A percentile compares a stretch with the other conserved stretches of the same genome.
phyloP scores from a whole-genome alignment of 257 asterid species.

The Plectranthus barbatus region DNA sequence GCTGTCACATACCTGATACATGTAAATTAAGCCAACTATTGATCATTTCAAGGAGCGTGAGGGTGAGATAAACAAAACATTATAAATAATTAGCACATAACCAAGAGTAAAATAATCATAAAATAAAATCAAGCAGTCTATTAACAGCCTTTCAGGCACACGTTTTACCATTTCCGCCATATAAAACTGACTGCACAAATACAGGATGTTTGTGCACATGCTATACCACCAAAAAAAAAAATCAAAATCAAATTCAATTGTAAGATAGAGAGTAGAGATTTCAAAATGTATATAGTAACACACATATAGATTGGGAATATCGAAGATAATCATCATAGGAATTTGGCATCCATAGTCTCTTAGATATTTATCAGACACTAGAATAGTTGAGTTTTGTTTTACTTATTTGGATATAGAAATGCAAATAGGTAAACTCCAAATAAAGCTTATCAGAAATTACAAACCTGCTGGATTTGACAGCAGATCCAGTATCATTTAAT shows the following conservation, averaged over 20 bases:
- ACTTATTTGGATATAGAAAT: neutral
- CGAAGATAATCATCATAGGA: neutral
- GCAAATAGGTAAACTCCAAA: slow-evolving; percentile 1
- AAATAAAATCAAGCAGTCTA: neutral
- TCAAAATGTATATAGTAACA: neutral
- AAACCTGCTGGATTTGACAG: slow-evolving; percentile 97
- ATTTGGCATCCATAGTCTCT: neutral
- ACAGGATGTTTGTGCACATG: neutral
- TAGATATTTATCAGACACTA: neutral
- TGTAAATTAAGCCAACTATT: slow-evolving; percentile 16
- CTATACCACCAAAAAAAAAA: neutral
- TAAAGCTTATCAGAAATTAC: neutral
- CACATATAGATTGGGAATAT: neutral
- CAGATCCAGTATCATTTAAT: slow-evolving; percentile 88
- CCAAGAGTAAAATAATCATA: neutral
- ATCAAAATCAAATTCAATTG: neutral
- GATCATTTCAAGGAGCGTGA: neutral
- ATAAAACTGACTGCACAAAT: neutral
- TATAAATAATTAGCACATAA: neutral
- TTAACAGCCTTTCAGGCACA: neutral
- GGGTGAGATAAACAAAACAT: neutral
- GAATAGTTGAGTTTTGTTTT: neutral
- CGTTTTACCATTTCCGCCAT: neutral
- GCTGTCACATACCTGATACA: slow-evolving; percentile 78
- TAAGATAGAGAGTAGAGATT: neutral